Conservation (phyloP, 495 filamentous ascomycete genomes). For the Aspergillus wentii region DNA sequence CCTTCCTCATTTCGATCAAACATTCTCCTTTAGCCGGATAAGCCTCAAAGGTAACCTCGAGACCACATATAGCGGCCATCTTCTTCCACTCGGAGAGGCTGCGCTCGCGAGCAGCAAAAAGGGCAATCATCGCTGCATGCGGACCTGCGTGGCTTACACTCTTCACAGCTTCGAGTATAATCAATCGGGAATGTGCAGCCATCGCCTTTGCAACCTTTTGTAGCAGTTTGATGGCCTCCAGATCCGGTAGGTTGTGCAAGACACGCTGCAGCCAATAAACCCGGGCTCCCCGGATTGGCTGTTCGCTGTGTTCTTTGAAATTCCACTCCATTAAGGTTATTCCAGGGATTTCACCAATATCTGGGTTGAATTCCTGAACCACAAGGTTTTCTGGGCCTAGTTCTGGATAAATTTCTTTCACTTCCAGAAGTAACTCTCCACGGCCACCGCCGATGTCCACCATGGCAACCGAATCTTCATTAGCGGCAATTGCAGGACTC, state of each 20-base stretch:
- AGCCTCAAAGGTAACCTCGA: conserved; percentile 30
- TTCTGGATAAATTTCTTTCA: conserved; percentile 36
- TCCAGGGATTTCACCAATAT: conserved; percentile 20
- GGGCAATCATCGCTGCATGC: conserved; percentile 32
- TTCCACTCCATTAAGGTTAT: conserved; percentile 31
- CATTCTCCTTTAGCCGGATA: conserved; percentile 30
- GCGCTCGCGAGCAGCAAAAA: conserved; percentile 32
- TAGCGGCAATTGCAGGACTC: conserved; percentile 22
- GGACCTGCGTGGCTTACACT: conserved; percentile 26
- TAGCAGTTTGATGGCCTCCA: conserved; percentile 31
- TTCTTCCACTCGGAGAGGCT: conserved; percentile 27
- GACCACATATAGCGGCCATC: conserved; percentile 24
- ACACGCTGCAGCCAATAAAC: conserved; percentile 41
- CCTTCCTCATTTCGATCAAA: conserved; percentile 32
- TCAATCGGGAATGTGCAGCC: conserved; percentile 36
- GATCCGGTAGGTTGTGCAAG: conserved; percentile 38
- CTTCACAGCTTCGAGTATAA: conserved; percentile 39
- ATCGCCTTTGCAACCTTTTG: conserved; percentile 41
- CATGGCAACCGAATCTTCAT: conserved; percentile 19
- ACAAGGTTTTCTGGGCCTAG: conserved; percentile 34
- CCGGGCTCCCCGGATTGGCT: conserved; percentile 32
- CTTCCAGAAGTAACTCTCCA: conserved; percentile 45
- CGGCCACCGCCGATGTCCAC: conserved; percentile 54
- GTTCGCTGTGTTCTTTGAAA: conserved; percentile 24
- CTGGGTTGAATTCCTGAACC: conserved; percentile 41